Conservation (phyloP, 2,329 filamentous ascomycete genomes). For the Pyrenochaeta sp. region DNA sequence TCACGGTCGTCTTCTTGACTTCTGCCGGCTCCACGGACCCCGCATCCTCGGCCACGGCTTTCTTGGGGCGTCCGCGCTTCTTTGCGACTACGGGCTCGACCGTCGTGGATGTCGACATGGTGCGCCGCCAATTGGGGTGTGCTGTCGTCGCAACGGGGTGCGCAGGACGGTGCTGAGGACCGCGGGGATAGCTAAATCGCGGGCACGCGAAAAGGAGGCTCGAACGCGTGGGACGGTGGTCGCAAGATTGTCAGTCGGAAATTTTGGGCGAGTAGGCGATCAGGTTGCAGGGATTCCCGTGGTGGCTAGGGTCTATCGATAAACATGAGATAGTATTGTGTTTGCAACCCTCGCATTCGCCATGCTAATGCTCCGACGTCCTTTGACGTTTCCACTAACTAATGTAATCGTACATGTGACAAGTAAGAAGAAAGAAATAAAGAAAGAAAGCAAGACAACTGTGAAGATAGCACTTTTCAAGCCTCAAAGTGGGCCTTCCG, state of each 20-base stretch:
- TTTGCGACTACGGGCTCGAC: constrained; percentile 23
- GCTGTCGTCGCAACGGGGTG: no score
- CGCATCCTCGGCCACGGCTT: constrained; percentile 32
- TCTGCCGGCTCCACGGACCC: constrained; percentile 11
- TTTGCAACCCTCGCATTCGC: no score
- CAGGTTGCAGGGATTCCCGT: constrained; percentile 19
- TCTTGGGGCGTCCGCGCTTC: constrained; percentile 46
- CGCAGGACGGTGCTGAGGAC: no score
- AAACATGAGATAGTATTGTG: no score
- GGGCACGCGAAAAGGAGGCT: constrained; percentile 19
- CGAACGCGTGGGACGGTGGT: constrained; percentile 23
- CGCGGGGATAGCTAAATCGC: neutral
- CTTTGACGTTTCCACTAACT: no score
- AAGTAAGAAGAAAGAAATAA: no score
- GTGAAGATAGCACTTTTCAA: neutral
- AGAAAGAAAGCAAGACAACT: neutral
- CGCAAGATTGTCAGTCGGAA: constrained; percentile 12
- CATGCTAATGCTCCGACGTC: neutral
- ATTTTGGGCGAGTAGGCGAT: constrained; percentile 22
- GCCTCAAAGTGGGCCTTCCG: neutral
- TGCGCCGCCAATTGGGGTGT: constrained; percentile 9
- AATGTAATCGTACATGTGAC: no score
- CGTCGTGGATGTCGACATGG: constrained; percentile 17
- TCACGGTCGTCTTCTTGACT: constrained; percentile 25
- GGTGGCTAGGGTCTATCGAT: constrained; percentile 4